Conservation (phyloP, 352 stramenopile species). For the Globisporangium echinulatum region DNA sequence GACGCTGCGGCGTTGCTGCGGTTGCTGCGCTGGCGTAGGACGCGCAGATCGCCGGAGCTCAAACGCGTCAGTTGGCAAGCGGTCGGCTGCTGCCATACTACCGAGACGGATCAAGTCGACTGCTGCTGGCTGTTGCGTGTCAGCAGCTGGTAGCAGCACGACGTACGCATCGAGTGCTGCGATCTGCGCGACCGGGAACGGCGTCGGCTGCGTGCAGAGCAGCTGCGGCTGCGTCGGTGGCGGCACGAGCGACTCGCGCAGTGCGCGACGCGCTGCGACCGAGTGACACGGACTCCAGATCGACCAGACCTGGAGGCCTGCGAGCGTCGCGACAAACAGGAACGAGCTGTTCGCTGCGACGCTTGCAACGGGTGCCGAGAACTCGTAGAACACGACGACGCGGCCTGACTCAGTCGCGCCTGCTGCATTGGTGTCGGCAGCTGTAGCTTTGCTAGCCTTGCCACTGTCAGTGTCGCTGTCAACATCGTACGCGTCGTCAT, state of each 20-base stretch:
- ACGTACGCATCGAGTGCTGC: conserved; percentile 75
- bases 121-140: conserved; percentile 13
- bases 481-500: too few relatives aligned
- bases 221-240: conserved; percentile 70
- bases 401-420: conserved; percentile 35
- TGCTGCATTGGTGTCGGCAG: conserved; percentile 3
- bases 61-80: conserved; percentile 48
- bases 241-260: conserved; percentile 46
- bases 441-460: too few relatives aligned
- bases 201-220: conserved; percentile 55
- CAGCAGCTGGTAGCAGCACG: conserved; percentile 36
- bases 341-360: conserved; percentile 84
- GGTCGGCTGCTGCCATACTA: conserved; percentile 34
- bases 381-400: conserved; percentile 83
- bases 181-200: conserved; percentile 49
- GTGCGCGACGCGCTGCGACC: conserved; percentile 54
- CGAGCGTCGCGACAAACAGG: conserved; percentile 67
- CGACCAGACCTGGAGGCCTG: conserved; percentile 74
- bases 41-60: conserved; percentile 29
- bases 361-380: conserved; percentile 48
- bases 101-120: conserved; percentile 35
- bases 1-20: conserved; percentile 24
- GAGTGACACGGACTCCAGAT: conserved; percentile 85
- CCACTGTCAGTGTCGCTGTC: too few relatives aligned
- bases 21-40: not conserved